Base-by-base conservation (phyloP, 495 filamentous ascomycete genomes). In the Hypoxylon perforatum region DNA sequence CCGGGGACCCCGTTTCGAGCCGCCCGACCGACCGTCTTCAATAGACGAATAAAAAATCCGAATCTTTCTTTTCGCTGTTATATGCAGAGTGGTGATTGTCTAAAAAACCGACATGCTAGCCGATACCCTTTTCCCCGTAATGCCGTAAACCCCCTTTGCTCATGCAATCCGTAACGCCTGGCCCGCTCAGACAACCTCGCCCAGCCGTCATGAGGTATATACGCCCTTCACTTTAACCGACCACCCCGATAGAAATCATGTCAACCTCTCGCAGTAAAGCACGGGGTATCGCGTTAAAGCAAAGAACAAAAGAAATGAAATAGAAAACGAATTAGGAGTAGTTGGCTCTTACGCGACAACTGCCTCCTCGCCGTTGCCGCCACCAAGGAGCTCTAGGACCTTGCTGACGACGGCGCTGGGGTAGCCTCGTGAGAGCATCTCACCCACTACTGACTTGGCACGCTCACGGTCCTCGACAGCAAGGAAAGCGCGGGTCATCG, bases 401-500 rank as follows among this genome's bases (percentile, higher is more conserved):
- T 96, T 98, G 78, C 88, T 89, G 21, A 92, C 90, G 6, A 99
- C 95, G 6, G 95, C 94, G 52, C 86, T 84, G 23, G 95, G 95
- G 73, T 99, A 99, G 15, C 95, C 94, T 41, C 94, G 83, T 35
- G 86, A 87, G 38, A 96, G 83, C 89, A 97, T 97, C 84, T 99
- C 95, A 56, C 90, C 84, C 38, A 97, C 96, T 25, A 96, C 89
- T 23, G 51, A 74, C 74, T 90, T 86, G 38, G 95, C 95, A 28
- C 80, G 81, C 30, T 87, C 83, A 23, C 90, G 87, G 64, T 97
- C 90, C 66, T 96, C 90, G 0, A 90, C 91, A 2, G 90, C 85
- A 48, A 98, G 84, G 81, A 90, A 97, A 0, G 96, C 96, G 19
- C 96, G 86, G 17, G 93, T 97, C 96, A 99, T 99, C 35, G 94